phyloP scores from a whole-genome alignment of 306 rosid genomes.

The Trifolium subterraneum region DNA sequence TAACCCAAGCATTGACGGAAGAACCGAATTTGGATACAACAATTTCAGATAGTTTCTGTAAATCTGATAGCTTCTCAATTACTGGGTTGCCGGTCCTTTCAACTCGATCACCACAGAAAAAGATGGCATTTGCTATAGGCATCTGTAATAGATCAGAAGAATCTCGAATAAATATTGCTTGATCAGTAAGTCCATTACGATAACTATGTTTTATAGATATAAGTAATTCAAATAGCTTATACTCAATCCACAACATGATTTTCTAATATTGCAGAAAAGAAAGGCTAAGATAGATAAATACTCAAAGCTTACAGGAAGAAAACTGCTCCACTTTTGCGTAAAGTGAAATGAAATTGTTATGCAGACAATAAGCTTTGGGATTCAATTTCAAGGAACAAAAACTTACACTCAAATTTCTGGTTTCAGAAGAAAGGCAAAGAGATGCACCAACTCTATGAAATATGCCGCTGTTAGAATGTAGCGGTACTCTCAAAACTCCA shows the following conservation, averaged over 20 bases:
- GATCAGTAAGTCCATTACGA: background rate
- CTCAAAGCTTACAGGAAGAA: background rate
- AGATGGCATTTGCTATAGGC: constrained; percentile 71
- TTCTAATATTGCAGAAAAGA: background rate
- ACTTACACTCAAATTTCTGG: constrained; percentile 60
- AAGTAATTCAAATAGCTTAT: too few species aligned
- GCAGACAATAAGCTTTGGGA: background rate
- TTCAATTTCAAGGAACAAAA: constrained; percentile 44
- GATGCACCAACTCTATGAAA: constrained; percentile 79
- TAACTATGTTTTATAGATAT: too few species aligned
- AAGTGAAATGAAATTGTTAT: background rate
- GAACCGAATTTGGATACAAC: constrained; percentile 75
- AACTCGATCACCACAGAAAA: constrained; percentile 81
- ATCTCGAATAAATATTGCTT: background rate
- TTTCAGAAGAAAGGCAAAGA: constrained; percentile 67
- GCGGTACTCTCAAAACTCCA: constrained; percentile 77
- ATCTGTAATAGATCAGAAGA: constrained; percentile 49
- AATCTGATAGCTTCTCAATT: constrained; percentile 73
- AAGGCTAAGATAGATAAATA: background rate
- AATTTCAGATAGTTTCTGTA: constrained; percentile 70
- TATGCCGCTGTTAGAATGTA: constrained; percentile 46
- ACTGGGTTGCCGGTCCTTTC: constrained; percentile 74
- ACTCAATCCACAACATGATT: constrained; percentile 5
- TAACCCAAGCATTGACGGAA: constrained; percentile 78
- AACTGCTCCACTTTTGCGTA: constrained; percentile 1